Evolutionary conservation across 345 rosid genomes (phyloP).

Genomic region (Populus simonii): DNA sequence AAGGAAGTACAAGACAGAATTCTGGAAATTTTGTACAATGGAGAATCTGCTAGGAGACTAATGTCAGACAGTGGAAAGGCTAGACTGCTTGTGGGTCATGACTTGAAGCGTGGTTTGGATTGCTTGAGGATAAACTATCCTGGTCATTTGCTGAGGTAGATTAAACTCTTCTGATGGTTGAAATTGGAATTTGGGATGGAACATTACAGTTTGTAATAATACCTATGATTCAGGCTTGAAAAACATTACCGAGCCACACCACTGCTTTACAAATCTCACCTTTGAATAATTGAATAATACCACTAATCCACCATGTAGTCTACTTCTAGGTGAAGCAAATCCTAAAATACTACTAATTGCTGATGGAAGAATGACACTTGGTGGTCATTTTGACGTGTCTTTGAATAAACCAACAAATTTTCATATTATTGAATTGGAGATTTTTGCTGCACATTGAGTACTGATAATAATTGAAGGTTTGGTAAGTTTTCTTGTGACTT

Average conservation of each 20-base stretch:
- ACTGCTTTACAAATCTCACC: too few species aligned
- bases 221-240: too few species aligned
- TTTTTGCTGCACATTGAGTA: not conserved
- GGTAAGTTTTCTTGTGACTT: not conserved
- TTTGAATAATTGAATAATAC: too few species aligned
- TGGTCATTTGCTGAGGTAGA: conserved; percentile 57
- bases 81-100: conserved; percentile 73
- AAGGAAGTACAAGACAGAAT: conserved; percentile 46
- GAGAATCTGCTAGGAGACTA: conserved; percentile 35
- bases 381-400: not conserved
- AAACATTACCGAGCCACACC: too few species aligned
- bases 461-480: not conserved
- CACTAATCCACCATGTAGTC: not conserved
- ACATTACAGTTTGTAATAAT: too few species aligned
- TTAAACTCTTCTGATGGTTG: not conserved
- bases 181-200: not conserved
- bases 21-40: conserved; percentile 44
- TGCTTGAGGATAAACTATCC: conserved; percentile 66
- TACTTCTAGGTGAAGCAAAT: not conserved
- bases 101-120: conserved; percentile 53
- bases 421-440: not conserved
- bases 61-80: conserved; percentile 45
- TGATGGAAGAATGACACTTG: not conserved
- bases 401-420: not conserved
- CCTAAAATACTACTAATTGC: not conserved